Evolutionary conservation across 1,284 basidiomycete species (phyloP), one percentile per base, ranked within the genome.

Genomic region (Cystobasidiaceae sp.): DNA sequence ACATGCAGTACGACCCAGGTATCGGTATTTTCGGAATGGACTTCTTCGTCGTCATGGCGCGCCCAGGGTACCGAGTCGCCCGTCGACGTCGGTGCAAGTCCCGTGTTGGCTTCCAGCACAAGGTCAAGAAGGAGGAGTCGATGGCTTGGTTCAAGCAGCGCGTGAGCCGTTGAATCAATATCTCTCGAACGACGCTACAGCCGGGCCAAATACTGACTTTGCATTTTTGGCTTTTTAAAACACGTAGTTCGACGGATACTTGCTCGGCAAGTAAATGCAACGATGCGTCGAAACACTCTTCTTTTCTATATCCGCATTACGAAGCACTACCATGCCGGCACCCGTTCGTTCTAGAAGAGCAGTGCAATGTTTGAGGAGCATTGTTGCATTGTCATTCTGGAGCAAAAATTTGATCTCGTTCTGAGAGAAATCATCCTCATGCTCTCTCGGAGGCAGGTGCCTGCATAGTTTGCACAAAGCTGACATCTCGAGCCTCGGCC

Each of bases 61-160:
- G 96, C 75, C 93, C 94, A 66, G 94, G 94, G 75, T 86, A 83
- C 75, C 90, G 94, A 73, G 90, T 98, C 60, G 86, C 93, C 73
- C 85, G 86, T 82, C 85, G 93, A 81, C 97, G 90, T 84, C 86
- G 90, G 79, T 88, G 87, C 81, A 88, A 84, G 81, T 84, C 89
- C 68, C 84, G 89, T 65, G 82, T 98, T 77, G 94, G 96, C 66
- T 88, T 85, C 80, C 79, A 82, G 70, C 94, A 98, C 83, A 86
- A 75, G 62, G 77, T 79, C 68, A 76, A 74, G 71, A 76, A 75
- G 73, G 76, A 77, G 68, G 75, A 78, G 72, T 93, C 93, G 71
- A 88, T 92, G 85, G 82, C 87, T 70, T 97, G 93, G 93, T 97
- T 93, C 90, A 97, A 96, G 86, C 89, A 93, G 82, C 85, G 93